A percentile compares a stretch with the other conserved stretches of the same genome.
Evolutionary conservation across 2,329 filamentous ascomycete genomes (phyloP).

Genomic region (Ploettnerulaceae sp.): DNA sequence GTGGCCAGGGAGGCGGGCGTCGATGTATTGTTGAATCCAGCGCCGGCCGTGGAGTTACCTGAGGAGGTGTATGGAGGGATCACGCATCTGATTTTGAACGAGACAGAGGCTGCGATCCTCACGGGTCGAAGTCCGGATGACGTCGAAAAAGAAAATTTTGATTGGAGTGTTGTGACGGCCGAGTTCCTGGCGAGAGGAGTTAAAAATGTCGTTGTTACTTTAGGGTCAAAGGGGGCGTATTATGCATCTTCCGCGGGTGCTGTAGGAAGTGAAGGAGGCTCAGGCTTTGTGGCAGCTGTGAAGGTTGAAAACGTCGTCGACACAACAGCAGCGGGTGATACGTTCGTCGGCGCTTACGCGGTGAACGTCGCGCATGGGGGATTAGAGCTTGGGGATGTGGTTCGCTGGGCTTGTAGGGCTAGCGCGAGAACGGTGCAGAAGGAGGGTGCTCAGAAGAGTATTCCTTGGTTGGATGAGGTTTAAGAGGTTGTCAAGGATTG

Average conservation of each 20-base stretch:
- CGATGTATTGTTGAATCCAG: slow-evolving; percentile 77
- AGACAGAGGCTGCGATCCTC: slow-evolving; percentile 78
- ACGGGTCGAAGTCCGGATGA: slow-evolving; percentile 43
- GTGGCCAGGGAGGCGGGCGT: slow-evolving; percentile 46
- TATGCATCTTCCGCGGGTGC: slow-evolving; percentile 43
- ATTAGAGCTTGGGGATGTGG: slow-evolving; percentile 43
- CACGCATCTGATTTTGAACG: slow-evolving; percentile 81
- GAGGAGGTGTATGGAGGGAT: slow-evolving; percentile 60
- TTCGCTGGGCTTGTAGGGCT: slow-evolving; percentile 55
- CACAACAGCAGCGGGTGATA: slow-evolving; percentile 91
- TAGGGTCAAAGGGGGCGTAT: slow-evolving; percentile 76
- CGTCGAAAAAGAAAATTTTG: slow-evolving; percentile 43
- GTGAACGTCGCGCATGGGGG: slow-evolving; percentile 54
- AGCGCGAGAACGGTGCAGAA: slow-evolving; percentile 63
- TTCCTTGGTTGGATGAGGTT: slow-evolving; percentile 59
- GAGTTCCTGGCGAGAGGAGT: slow-evolving; percentile 68
- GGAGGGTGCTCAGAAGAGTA: slow-evolving; percentile 59
- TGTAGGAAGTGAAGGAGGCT: slow-evolving; percentile 27
- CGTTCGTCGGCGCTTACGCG: slow-evolving; percentile 86
- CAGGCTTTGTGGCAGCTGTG: slow-evolving; percentile 54
- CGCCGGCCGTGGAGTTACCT: slow-evolving; percentile 67
- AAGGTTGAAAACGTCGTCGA: slow-evolving; percentile 74
- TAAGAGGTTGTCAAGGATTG: neutral
- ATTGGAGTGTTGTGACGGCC: slow-evolving; percentile 41
- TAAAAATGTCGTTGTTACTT: slow-evolving; percentile 72